Percentiles rank a stretch among this genome's conserved stretches.
Evolutionary conservation across 2,329 filamentous ascomycete genomes (phyloP).

Genomic region (Coniochaeta sp.): DNA sequence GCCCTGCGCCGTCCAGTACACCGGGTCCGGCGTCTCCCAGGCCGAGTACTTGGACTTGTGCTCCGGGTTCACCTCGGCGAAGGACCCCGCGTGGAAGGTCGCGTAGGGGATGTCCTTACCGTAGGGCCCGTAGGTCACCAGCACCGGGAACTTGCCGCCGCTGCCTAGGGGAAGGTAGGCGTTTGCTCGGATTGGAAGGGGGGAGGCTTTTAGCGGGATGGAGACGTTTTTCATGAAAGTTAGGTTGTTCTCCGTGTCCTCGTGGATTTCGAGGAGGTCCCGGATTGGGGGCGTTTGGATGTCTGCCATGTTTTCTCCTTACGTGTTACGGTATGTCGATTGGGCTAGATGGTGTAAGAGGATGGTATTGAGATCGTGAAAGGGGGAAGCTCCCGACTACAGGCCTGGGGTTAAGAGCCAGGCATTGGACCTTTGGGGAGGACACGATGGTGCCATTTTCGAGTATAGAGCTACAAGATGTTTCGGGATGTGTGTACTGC

Average conservation of each 20-base stretch:
- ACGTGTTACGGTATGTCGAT: no score
- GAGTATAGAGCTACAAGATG: not conserved
- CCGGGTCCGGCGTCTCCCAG: slow-evolving; percentile 54
- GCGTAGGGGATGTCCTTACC: slow-evolving; percentile 64
- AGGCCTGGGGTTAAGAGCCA: not conserved
- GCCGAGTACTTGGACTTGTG: slow-evolving; percentile 47
- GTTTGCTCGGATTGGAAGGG: slow-evolving; percentile 20
- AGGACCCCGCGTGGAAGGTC: slow-evolving; percentile 33
- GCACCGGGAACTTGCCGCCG: slow-evolving; percentile 40
- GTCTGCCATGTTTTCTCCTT: not conserved
- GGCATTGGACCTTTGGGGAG: not conserved
- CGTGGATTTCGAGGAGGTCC: slow-evolving; percentile 11
- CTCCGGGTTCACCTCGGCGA: slow-evolving; percentile 42
- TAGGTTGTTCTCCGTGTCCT: slow-evolving; percentile 12
- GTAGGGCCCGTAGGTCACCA: slow-evolving; percentile 68
- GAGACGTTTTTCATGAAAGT: slow-evolving; percentile 19
- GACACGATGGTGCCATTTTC: not conserved
- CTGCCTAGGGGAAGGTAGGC: slow-evolving; percentile 19
- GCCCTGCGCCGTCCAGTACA: slow-evolving; percentile 46
- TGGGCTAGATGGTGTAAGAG: no score
- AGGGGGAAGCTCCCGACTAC: not conserved
- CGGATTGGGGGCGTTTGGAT: slow-evolving; percentile 11
- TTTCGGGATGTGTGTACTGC: not conserved
- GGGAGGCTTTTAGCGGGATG: slow-evolving; percentile 17
- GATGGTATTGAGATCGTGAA: not conserved